Percentiles rank a stretch among this genome's conserved stretches.
phyloP scores from a whole-genome alignment of 768 basidiomycete species.

The Leccinum longicurvipes region DNA sequence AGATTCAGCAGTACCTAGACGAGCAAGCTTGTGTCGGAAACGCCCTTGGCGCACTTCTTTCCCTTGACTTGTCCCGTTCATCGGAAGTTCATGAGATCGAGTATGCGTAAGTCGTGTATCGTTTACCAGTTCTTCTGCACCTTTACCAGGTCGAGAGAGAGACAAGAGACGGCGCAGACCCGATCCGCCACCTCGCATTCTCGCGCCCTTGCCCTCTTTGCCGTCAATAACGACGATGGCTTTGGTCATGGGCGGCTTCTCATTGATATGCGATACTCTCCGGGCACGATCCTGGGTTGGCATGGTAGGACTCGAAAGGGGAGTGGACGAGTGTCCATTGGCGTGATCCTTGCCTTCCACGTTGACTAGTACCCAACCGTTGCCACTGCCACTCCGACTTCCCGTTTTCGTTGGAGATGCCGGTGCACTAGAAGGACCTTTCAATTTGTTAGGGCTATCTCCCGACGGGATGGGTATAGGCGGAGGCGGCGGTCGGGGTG shows the following conservation, averaged over 20 bases:
- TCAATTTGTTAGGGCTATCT: slow-evolving; percentile 25
- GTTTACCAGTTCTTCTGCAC: slow-evolving; percentile 26
- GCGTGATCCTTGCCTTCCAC: slow-evolving; percentile 45
- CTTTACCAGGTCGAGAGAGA: slow-evolving; percentile 30
- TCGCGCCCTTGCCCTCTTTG: slow-evolving; percentile 39
- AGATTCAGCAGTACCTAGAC: slow-evolving; percentile 27
- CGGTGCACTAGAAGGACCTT: slow-evolving; percentile 21
- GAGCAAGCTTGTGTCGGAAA: slow-evolving; percentile 28
- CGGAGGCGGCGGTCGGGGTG: slow-evolving; percentile 28
- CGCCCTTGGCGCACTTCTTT: slow-evolving; percentile 26
- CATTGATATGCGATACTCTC: slow-evolving; percentile 24
- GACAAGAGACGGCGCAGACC: slow-evolving; percentile 33
- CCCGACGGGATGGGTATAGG: slow-evolving; percentile 27
- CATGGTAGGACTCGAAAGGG: slow-evolving; percentile 26
- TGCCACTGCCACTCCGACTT: slow-evolving; percentile 37
- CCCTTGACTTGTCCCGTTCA: slow-evolving; percentile 18
- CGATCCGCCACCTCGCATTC: slow-evolving; percentile 27
- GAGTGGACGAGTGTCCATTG: slow-evolving; percentile 22
- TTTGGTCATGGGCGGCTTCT: slow-evolving; percentile 39
- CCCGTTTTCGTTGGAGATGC: slow-evolving; percentile 34
- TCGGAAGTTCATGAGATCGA: slow-evolving; percentile 27
- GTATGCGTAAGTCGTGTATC: slow-evolving; percentile 23
- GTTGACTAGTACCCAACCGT: slow-evolving; percentile 68
- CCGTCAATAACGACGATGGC: slow-evolving; percentile 61
- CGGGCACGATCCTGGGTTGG: slow-evolving; percentile 30